A percentile compares a stretch with the other conserved stretches of the same genome.
These are phyloP conservation scores for Hemerocallis citrina DNA, from an alignment of 106 monocot genomes.

Conservation along the genomic window DNA sequence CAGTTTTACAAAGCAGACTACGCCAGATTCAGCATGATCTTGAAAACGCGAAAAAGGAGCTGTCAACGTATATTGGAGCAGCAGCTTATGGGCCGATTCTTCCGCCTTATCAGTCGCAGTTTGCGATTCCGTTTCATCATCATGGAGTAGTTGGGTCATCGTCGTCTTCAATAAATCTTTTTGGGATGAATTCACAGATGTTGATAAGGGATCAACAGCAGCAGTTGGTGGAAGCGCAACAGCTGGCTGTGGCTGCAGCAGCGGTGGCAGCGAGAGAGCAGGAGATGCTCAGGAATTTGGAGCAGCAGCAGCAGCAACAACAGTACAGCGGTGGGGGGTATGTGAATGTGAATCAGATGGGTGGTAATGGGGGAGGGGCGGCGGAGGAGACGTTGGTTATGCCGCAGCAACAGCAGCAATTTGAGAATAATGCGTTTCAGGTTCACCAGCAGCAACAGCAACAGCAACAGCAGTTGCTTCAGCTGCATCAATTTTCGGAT, in stretches of 20 bases:
- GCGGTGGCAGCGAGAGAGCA: slow-evolving; percentile 16
- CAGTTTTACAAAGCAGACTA: slow-evolving; percentile 27
- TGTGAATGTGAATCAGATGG: background rate
- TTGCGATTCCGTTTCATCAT: background rate
- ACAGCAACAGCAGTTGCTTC: slow-evolving; percentile 2
- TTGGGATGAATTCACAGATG: background rate
- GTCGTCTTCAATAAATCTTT: background rate
- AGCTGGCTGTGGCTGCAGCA: background rate
- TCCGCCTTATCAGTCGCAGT: background rate
- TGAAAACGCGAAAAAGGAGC: slow-evolving; percentile 31
- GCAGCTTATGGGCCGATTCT: background rate
- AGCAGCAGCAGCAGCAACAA: slow-evolving; percentile 8
- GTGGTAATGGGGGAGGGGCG: background rate
- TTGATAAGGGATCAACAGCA: slow-evolving; percentile 5
- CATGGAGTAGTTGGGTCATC: slow-evolving; percentile 1
- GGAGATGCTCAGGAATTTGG: slow-evolving; percentile 5
- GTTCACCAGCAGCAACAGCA: slow-evolving; percentile 15
- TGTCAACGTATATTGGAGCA: slow-evolving; percentile 11
- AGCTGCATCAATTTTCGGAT: slow-evolving; percentile 6
- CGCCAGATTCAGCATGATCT: slow-evolving; percentile 34
- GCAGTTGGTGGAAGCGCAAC: slow-evolving; percentile 3
- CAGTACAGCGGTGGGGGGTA: background rate
- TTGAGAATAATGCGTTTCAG: background rate
- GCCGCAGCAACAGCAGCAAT: slow-evolving; percentile 1
- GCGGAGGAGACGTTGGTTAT: background rate